Conservation (phyloP, 441 rosid species). For the Aleurites moluccanus region DNA sequence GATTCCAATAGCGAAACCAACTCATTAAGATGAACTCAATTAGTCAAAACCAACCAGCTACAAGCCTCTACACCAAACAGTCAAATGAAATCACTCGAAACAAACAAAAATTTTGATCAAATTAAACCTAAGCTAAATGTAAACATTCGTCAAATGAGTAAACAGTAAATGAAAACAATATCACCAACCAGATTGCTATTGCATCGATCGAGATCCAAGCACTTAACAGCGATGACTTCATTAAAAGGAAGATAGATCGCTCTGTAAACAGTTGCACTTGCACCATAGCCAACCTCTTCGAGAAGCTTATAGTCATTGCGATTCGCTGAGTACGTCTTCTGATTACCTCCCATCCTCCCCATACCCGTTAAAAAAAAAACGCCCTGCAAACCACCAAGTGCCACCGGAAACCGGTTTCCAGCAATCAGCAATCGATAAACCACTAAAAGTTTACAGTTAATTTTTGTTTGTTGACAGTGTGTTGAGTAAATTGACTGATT, state of each 20-base stretch:
- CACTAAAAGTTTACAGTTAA: not conserved
- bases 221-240: constrained; percentile 84
- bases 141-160: constrained; percentile 9
- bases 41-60: not conserved
- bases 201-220: constrained; percentile 99
- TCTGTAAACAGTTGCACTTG: constrained; percentile 85
- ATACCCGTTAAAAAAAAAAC: constrained; percentile 22
- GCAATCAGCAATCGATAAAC: not conserved
- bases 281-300: constrained; percentile 93
- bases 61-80: not conserved
- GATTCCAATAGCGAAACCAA: not conserved
- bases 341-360: constrained; percentile 54
- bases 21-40: not conserved
- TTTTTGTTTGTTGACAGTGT: not conserved
- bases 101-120: constrained; percentile 13
- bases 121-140: constrained; percentile 6
- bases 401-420: constrained; percentile 14
- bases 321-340: constrained; percentile 60
- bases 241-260: constrained; percentile 91
- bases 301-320: constrained; percentile 68
- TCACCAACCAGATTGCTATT: constrained; percentile 80
- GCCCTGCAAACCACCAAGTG: constrained; percentile 6
- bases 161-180: not conserved
- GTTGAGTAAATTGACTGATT: not conserved
- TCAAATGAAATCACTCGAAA: constrained; percentile 18